Evolutionary conservation across 2,329 filamentous ascomycete species (phyloP).

Genomic region (Colletotrichum gloeosporioides): DNA sequence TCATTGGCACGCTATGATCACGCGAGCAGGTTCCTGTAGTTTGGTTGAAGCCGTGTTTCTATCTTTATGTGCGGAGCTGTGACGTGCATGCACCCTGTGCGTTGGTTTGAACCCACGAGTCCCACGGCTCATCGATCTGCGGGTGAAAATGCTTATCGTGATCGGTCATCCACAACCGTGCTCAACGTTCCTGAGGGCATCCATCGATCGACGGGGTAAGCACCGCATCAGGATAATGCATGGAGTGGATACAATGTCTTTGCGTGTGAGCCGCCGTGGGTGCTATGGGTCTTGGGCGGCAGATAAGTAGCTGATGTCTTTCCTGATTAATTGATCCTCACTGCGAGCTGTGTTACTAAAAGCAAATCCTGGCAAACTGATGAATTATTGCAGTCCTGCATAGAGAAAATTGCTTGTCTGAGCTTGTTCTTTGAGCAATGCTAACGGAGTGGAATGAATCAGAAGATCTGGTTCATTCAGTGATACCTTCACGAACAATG

Average conservation of each 20-base stretch:
- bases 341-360: background rate
- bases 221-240: background rate
- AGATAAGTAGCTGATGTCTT: background rate
- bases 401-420: too few relatives aligned
- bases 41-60: background rate
- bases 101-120: background rate
- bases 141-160: background rate
- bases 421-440: rapidly evolving
- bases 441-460: too few relatives aligned
- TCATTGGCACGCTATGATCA: background rate
- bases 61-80: background rate
- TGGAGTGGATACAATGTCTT: background rate
- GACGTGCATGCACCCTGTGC: background rate
- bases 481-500: too few relatives aligned
- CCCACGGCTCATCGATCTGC: background rate
- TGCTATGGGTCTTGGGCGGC: background rate
- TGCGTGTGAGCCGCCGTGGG: background rate
- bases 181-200: background rate
- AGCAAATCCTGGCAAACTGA: background rate
- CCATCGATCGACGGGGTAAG: background rate
- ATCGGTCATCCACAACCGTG: background rate
- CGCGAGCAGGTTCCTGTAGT: background rate
- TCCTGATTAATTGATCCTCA: background rate
- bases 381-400: background rate
- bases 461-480: too few relatives aligned